A percentile compares a stretch with the other conserved stretches of the same genome.
Conservation (phyloP, 192 early-diverging fungal genomes). For the Podila minutissima region DNA sequence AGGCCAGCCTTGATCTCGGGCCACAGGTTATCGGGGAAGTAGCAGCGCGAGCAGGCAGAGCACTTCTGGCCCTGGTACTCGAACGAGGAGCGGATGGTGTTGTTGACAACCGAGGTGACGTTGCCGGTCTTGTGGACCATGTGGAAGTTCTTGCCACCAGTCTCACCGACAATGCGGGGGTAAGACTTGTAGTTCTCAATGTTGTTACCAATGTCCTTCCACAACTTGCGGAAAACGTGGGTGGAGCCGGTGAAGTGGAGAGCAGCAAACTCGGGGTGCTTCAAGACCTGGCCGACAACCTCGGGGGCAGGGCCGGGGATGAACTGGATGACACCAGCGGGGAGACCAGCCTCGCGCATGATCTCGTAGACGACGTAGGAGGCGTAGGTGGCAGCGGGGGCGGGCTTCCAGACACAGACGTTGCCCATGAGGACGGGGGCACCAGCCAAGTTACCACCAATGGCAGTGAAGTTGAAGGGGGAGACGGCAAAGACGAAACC, state of each 20-base stretch:
- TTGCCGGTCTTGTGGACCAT: slow-evolving; percentile 86
- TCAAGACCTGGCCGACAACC: slow-evolving; percentile 83
- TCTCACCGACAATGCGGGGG: slow-evolving; percentile 98
- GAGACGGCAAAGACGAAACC: slow-evolving; percentile 98
- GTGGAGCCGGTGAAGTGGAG: slow-evolving; percentile 98
- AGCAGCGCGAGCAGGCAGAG: slow-evolving; percentile 92
- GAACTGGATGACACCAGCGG: slow-evolving; percentile 97
- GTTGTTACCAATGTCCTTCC: slow-evolving; percentile 92
- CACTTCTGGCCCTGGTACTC: slow-evolving; percentile 99
- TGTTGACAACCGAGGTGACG: slow-evolving; percentile 80
- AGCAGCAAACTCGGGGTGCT: slow-evolving; percentile 92
- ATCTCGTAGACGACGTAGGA: slow-evolving; percentile 94
- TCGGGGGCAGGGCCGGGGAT: slow-evolving; percentile 88
- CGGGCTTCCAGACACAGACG: slow-evolving; percentile 98
- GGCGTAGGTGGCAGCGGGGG: slow-evolving; percentile 84
- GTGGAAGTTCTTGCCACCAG: slow-evolving; percentile 99
- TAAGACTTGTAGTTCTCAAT: slow-evolving; percentile 91
- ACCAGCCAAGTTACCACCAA: slow-evolving; percentile 93
- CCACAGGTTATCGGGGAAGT: slow-evolving; percentile 88
- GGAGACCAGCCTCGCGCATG: slow-evolving; percentile 94
- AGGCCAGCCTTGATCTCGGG: slow-evolving; percentile 76
- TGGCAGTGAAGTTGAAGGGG: slow-evolving; percentile 99
- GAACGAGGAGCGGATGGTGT: slow-evolving; percentile 93
- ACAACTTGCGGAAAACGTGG: slow-evolving; percentile 91
- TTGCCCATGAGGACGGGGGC: slow-evolving; percentile 99